These are phyloP conservation scores for Aspergillus cavernicola DNA, from an alignment of 495 filamentous ascomycete genomes.

Conservation along the genomic window DNA sequence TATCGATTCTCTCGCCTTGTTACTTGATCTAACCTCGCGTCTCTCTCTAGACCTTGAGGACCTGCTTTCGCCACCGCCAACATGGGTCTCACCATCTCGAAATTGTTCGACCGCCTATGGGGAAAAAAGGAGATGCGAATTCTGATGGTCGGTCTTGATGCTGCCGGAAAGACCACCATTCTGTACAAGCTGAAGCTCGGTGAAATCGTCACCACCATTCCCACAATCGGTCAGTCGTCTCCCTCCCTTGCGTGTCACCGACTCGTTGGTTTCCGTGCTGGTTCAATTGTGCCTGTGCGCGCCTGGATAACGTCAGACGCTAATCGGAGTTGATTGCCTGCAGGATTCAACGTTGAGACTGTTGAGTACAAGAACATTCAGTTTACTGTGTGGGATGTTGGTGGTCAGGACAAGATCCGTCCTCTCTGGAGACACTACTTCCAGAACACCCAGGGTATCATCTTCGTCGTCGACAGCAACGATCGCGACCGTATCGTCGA, in stretches of 20 bases:
- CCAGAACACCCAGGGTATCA: slow-evolving; percentile 99
- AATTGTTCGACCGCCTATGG: slow-evolving; percentile 91
- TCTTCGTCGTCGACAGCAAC: slow-evolving; percentile 99
- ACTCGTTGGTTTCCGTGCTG: neutral
- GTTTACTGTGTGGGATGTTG: slow-evolving; percentile 99
- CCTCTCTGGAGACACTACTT: slow-evolving; percentile 99
- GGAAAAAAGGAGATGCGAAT: slow-evolving; percentile 99
- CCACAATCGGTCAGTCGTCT: slow-evolving; percentile 86
- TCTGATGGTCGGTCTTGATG: slow-evolving; percentile 98
- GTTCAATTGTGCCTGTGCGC: slow-evolving; percentile 1
- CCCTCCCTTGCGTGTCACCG: slow-evolving; percentile 4
- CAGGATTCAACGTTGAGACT: slow-evolving; percentile 99
- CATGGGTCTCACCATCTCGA: slow-evolving; percentile 95
- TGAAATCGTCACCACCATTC: slow-evolving; percentile 99
- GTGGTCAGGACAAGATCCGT: slow-evolving; percentile 99
- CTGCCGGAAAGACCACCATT: slow-evolving; percentile 99
- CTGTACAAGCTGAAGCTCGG: slow-evolving; percentile 99
- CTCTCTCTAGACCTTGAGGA: slow-evolving; percentile 26
- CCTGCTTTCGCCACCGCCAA: slow-evolving; percentile 48
- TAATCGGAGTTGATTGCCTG: slow-evolving; percentile 1
- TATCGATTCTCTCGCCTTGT: neutral
- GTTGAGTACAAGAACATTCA: slow-evolving; percentile 99
- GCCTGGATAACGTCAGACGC: slow-evolving; percentile 5
- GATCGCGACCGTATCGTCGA: slow-evolving; percentile 99
- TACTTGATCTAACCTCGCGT: slow-evolving; percentile 22